Percentiles rank a stretch among this genome's conserved stretches.
These are phyloP conservation scores for Oryza longistaminata DNA, from an alignment of 176 grass and related monocot genomes.

Conservation along the genomic window DNA sequence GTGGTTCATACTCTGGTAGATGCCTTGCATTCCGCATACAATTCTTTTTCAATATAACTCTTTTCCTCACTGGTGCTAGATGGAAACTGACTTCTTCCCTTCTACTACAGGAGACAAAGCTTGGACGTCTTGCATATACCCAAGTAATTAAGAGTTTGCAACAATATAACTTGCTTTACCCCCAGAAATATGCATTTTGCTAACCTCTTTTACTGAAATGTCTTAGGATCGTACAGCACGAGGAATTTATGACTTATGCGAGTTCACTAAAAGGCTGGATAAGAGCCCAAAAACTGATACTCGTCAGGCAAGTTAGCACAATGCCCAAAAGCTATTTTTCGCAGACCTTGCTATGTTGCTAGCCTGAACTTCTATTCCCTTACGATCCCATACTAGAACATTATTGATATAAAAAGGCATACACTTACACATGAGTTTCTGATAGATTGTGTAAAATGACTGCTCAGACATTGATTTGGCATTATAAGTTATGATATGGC, in stretches of 20 bases:
- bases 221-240: conserved; percentile 68
- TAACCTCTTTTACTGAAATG: conserved; percentile 25
- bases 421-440: background rate
- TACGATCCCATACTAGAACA: background rate
- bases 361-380: background rate
- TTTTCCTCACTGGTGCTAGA: conserved; percentile 18
- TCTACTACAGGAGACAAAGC: conserved; percentile 78
- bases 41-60: conserved; percentile 1
- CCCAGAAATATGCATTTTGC: conserved; percentile 10
- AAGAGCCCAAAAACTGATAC: conserved; percentile 53
- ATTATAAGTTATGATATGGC: background rate
- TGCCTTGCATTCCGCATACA: conserved; percentile 13
- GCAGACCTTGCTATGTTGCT: background rate
- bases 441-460: background rate
- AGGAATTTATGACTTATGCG: conserved; percentile 80
- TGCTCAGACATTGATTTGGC: background rate
- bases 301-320: conserved; percentile 49
- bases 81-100: conserved; percentile 45
- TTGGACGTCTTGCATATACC: conserved; percentile 66
- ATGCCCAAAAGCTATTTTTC: background rate
- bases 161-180: conserved; percentile 13
- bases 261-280: conserved; percentile 78
- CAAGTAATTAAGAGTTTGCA: conserved; percentile 56
- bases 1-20: conserved; percentile 82
- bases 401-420: background rate